Percentiles rank a stretch among this genome's conserved stretches.
Conservation (phyloP, 495 filamentous ascomycete genomes). For the Penicillium bovifimosum region DNA sequence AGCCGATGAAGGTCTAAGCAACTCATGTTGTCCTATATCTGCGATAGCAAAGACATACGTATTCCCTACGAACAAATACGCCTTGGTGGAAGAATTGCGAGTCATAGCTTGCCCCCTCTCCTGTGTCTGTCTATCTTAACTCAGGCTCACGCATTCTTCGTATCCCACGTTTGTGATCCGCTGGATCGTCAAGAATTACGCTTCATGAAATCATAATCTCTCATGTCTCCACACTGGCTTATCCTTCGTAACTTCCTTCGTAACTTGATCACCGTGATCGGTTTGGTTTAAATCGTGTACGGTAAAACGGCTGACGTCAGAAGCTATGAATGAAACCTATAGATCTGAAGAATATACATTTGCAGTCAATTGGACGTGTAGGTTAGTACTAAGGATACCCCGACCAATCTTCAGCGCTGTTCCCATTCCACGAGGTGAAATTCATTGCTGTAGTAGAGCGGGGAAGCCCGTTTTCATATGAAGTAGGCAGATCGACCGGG, state of each 20-base stretch:
- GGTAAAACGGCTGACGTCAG: no score
- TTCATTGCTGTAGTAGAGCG: neutral
- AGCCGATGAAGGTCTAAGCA: slow-evolving; percentile 86
- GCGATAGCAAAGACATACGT: slow-evolving; percentile 21
- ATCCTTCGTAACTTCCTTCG: slow-evolving; percentile 1
- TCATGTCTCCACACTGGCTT: slow-evolving; percentile 19
- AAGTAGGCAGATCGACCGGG: neutral
- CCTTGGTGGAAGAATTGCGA: slow-evolving; percentile 20
- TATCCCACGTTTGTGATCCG: slow-evolving; percentile 31
- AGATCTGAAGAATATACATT: neutral
- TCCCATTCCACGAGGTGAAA: slow-evolving; percentile 11
- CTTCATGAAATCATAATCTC: slow-evolving; percentile 41
- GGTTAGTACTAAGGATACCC: slow-evolving; percentile 7
- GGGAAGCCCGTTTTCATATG: slow-evolving; percentile 3
- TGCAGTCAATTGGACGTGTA: neutral
- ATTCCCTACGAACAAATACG: slow-evolving; percentile 29
- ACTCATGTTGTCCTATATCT: neutral
- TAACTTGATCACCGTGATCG: neutral
- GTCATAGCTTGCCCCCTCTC: slow-evolving; percentile 10
- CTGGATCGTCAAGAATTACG: slow-evolving; percentile 36
- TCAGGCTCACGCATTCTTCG: slow-evolving; percentile 21
- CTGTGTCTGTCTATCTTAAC: slow-evolving; percentile 19
- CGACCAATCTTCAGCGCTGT: slow-evolving; percentile 9
- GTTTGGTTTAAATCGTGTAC: no score
- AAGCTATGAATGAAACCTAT: no score